phyloP scores from a whole-genome alignment of 2,329 filamentous ascomycete genomes.

The Xylariaceae sp. region DNA sequence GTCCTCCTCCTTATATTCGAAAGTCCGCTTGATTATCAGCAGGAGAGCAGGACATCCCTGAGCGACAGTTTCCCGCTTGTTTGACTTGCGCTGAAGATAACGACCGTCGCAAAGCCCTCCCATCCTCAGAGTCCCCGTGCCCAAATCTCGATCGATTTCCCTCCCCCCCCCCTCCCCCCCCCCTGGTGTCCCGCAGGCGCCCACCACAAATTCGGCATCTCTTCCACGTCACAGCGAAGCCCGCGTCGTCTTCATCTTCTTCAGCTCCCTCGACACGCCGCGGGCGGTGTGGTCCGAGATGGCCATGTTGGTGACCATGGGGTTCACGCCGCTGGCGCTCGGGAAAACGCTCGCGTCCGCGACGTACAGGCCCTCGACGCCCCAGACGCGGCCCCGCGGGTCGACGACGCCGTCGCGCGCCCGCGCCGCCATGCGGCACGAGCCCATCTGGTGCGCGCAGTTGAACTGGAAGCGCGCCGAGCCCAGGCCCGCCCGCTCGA shows the following conservation, averaged over 20 bases:
- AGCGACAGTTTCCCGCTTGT: too few species aligned
- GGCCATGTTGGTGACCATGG: conserved; percentile 72
- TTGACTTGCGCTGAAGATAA: too few species aligned
- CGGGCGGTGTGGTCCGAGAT: conserved; percentile 59
- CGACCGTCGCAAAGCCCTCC: too few species aligned
- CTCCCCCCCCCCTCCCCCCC: too few species aligned
- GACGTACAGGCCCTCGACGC: conserved; percentile 56
- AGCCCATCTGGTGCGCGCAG: conserved; percentile 78
- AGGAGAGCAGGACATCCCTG: too few species aligned
- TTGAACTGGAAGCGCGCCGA: conserved; percentile 37
- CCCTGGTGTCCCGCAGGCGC: too few species aligned
- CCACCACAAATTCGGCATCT: too few species aligned
- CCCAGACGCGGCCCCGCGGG: conserved; percentile 55
- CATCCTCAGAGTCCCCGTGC: too few species aligned
- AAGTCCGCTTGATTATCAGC: too few species aligned
- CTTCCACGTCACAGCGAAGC: conserved; percentile 14
- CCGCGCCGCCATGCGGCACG: conserved; percentile 60
- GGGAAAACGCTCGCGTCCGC: conserved; percentile 71
- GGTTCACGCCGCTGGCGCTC: conserved; percentile 70
- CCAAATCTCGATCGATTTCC: too few species aligned
- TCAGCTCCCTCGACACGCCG: conserved; percentile 43
- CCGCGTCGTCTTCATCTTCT: conserved; percentile 3
- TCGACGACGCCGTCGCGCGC: conserved; percentile 50
- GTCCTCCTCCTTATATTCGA: too few species aligned
- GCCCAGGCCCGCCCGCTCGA: conserved; percentile 41